Evolutionary conservation across 2,329 filamentous ascomycete species (phyloP).

Genomic region (Biscogniauxia marginata): DNA sequence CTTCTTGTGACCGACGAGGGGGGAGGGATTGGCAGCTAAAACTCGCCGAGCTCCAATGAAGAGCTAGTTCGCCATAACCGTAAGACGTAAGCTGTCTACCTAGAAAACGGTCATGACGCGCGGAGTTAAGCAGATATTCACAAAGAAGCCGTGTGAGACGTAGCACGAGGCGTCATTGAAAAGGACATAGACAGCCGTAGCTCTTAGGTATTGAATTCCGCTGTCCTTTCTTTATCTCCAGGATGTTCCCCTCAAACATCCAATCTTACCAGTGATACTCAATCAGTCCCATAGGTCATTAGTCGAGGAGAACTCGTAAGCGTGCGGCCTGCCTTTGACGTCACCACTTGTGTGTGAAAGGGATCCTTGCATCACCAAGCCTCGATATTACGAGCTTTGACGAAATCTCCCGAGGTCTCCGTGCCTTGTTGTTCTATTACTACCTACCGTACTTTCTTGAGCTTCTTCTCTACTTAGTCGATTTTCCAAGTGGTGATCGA

Average conservation of each 20-base stretch:
- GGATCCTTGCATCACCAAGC: background rate
- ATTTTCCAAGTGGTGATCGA: background rate
- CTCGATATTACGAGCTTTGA: background rate
- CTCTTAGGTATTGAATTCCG: too few species aligned
- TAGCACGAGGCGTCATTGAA: background rate
- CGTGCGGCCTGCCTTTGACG: background rate
- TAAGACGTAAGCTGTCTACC: conserved; percentile 9
- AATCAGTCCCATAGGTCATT: background rate
- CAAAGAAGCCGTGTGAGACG: background rate
- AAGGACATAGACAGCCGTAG: too few species aligned
- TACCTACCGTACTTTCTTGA: background rate
- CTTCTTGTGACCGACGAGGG: background rate
- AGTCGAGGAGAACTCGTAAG: background rate
- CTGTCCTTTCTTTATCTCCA: background rate
- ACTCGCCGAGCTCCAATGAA: conserved; percentile 15
- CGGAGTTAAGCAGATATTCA: conserved; percentile 16
- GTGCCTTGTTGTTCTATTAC: background rate
- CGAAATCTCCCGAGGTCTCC: background rate
- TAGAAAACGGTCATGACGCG: conserved; percentile 18
- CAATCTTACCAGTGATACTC: background rate
- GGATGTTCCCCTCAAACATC: background rate
- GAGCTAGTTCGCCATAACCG: conserved; percentile 5
- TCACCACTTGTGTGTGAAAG: background rate
- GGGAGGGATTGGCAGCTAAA: background rate
- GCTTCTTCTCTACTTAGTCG: background rate